Evolutionary conservation across 2,329 filamentous ascomycete genomes (phyloP), one percentile per base, ranked within the genome.

Genomic region (Arthrobotrys entomopaga): DNA sequence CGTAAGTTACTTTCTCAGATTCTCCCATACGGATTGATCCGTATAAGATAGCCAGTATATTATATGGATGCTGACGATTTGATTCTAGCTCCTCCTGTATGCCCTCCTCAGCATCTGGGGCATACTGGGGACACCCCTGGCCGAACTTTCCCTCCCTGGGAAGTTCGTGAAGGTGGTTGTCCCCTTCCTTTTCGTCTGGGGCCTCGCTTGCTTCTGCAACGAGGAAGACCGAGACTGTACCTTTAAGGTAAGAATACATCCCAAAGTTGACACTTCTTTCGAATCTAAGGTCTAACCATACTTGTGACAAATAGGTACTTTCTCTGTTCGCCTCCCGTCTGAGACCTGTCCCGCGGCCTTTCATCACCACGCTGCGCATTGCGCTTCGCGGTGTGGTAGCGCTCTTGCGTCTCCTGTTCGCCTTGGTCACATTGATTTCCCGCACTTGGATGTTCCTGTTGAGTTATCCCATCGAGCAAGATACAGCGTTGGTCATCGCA

Each of bases 91-190:
- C 69, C 40, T 66, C 61, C 69, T 66, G 3, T 13, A 46, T 26
- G 8, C 52, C 49, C 20, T 73, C 56, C 54, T 73, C 56, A 7
- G 11, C 6, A 6, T 15, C 40, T 15, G 57, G n/a, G 20, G 40
- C 61, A 22, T n/a, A 10, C 43, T 66, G 48, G 56, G 52, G 56
- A 66, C 61, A 13, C 69, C 61, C 60, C 38, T 40, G 24, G 26
- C 24, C 19, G 69, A 66, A n/a, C 61, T 73, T 40, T 73, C 69
- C 56, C 19, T 13, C 4, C 13, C 13, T 40, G 69, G 56, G 56
- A 56, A 52, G 38, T 26, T 66, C 54, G 69, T 73, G 69, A 73
- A 73, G 61, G 69, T 48, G n/a, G 61, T n/a, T 1, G 38, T 57
- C 8, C 54, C 61, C 69, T 66, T 73, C 61, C 22, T 54, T 49